Base-by-base conservation (phyloP, 257 asterid genomes). In the Scutellaria barbata region DNA sequence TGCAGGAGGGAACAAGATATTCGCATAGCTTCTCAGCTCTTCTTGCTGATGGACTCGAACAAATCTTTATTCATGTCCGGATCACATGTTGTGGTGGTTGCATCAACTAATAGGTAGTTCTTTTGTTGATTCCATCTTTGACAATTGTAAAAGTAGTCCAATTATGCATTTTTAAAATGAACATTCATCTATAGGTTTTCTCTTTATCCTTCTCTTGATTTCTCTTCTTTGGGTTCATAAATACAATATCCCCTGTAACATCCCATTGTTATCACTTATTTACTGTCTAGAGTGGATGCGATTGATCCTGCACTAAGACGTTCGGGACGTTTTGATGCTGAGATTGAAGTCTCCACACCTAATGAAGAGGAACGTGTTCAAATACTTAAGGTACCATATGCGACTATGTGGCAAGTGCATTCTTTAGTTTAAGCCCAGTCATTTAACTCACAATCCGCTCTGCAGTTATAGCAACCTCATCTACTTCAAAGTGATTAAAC, bases 231-330 rank as follows among this genome's bases (percentile, higher is more conserved):
- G 46, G 37, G 46, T 37, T 54, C 56, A 37, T 20, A 5, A 22
- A 6, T 40, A 16, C 51, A 33, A 33, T 41, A 47, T 56, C 62
- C 3, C 8, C 43, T 35, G 33, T 58, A 42, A 43, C 20, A 18
- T 65, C 37, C 41, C 62, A 35, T 51, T 46, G 60, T 64, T 54
- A 40, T 56, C 39, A 45, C 48, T 17, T 53, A 59, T 63, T 72
- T 57, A 58, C 14, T 83, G 63, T 80, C 40, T 82, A 91, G 98
- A 77, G 92, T 86, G 66, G 96, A 94, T 75, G 78, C 95, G 63
- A 80, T 94, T 69, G 97, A 94, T 83, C 96, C 99, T 59, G 96
- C 96, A 47, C 88, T 91, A 54, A 88, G 99, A 78, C 94, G 97
- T 70, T 81, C 92, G 1, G 97, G 99, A 64, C 99, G 97, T 73